These are phyloP conservation scores for Brassica juncea DNA, from an alignment of 345 rosid species.

Conservation along the genomic window DNA sequence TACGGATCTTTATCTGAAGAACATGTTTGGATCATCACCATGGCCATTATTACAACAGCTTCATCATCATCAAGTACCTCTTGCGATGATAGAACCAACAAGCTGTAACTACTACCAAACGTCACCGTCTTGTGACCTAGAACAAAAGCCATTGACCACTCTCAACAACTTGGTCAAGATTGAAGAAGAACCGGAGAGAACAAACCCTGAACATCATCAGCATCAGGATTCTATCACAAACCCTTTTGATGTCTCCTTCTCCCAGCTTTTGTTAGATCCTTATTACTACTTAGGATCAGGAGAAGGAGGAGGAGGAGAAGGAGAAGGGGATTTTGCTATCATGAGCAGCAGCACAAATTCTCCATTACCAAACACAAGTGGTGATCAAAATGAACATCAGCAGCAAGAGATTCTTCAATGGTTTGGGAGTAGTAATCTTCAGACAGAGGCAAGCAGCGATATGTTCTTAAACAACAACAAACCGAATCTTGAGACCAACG, in stretches of 20 bases:
- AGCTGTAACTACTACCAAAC: constrained; percentile 30
- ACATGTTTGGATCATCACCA: constrained; percentile 43
- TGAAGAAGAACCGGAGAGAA: constrained; percentile 30
- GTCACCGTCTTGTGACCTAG: constrained; percentile 19
- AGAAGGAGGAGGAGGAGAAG: constrained; percentile 28
- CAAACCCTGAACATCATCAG: constrained; percentile 20
- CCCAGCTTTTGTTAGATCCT: constrained; percentile 38
- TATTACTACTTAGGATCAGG: constrained; percentile 30
- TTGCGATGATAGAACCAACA: constrained; percentile 34
- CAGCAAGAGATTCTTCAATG: constrained; percentile 45
- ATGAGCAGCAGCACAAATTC: constrained; percentile 42
- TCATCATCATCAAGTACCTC: constrained; percentile 32
- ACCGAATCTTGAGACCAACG: constrained; percentile 30
- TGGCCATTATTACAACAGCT: constrained; percentile 45
- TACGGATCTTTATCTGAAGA: constrained; percentile 36
- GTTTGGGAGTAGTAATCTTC: constrained; percentile 35
- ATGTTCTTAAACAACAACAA: constrained; percentile 34
- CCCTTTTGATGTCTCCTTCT: constrained; percentile 40
- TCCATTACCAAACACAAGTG: constrained; percentile 39
- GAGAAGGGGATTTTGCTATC: constrained; percentile 28
- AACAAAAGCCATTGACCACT: constrained; percentile 29
- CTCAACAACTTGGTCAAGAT: constrained; percentile 34
- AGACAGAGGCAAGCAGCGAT: constrained; percentile 34
- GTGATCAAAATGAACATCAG: constrained; percentile 20
- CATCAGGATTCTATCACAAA: constrained; percentile 16